Percentiles rank a stretch among this genome's conserved stretches.
phyloP scores from a whole-genome alignment of 192 early-diverging fungal genomes.

The Coemansia umbellata region DNA sequence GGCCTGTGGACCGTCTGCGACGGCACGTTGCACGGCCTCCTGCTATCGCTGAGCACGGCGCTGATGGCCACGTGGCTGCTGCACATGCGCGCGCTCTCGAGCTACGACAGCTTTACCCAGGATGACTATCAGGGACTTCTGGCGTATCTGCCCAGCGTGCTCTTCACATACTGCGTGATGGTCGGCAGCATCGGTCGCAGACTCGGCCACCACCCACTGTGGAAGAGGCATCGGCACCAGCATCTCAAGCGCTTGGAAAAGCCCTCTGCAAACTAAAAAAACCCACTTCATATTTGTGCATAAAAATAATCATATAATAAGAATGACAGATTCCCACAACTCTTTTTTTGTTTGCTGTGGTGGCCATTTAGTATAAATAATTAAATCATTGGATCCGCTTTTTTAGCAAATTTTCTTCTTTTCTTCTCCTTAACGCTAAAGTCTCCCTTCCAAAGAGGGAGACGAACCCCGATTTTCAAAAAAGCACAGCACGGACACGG shows the following conservation, averaged over 20 bases:
- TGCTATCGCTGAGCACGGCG: slow-evolving; percentile 27
- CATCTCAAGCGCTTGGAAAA: background rate
- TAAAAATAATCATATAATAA: too few relatives aligned
- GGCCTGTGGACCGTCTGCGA: slow-evolving; percentile 49
- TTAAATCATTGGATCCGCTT: background rate
- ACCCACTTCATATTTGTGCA: too few relatives aligned
- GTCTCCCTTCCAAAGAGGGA: too few relatives aligned
- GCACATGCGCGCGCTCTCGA: slow-evolving; percentile 26
- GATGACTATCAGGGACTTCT: slow-evolving; percentile 43
- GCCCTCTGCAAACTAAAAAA: too few relatives aligned
- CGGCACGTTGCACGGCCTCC: slow-evolving; percentile 39
- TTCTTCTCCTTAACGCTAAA: background rate
- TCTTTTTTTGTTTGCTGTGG: too few relatives aligned
- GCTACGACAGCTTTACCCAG: slow-evolving; percentile 19
- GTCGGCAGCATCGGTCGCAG: slow-evolving; percentile 37
- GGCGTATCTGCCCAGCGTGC: slow-evolving; percentile 35
- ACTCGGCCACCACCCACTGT: slow-evolving; percentile 28
- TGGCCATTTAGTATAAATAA: slow-evolving; percentile 1
- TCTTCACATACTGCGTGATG: slow-evolving; percentile 50
- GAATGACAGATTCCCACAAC: too few relatives aligned
- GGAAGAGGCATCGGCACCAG: slow-evolving; percentile 6
- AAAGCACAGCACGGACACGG: slow-evolving; percentile 52
- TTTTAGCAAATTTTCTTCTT: background rate
- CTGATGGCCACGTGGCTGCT: slow-evolving; percentile 39
- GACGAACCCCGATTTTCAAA: slow-evolving; percentile 43